phyloP scores from a whole-genome alignment of 2,329 filamentous ascomycete genomes.

The Plectosphaerella sp. region DNA sequence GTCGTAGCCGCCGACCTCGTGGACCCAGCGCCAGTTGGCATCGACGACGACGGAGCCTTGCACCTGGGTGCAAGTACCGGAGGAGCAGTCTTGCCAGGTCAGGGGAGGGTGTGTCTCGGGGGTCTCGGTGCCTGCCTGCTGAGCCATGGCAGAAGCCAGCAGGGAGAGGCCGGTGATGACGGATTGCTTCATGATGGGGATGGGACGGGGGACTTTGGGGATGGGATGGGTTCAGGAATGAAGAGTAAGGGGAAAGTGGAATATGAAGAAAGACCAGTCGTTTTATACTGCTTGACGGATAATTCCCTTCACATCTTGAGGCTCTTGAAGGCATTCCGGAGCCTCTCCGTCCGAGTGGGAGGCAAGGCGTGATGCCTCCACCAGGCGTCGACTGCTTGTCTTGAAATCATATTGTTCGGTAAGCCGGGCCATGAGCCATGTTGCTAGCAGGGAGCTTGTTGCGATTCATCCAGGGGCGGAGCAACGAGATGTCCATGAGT shows the following conservation, averaged over 20 bases:
- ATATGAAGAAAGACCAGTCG: background rate
- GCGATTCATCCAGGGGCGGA: too few relatives aligned
- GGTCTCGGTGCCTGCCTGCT: slow-evolving; percentile 33
- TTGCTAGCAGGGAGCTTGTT: too few relatives aligned
- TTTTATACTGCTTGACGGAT: background rate
- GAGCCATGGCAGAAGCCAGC: slow-evolving; percentile 29
- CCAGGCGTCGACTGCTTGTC: too few relatives aligned
- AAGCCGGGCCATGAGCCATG: too few relatives aligned
- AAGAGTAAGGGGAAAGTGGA: background rate
- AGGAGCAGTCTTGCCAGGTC: slow-evolving; percentile 38
- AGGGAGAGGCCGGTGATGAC: slow-evolving; percentile 11
- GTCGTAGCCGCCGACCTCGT: slow-evolving; percentile 29
- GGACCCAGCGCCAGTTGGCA: slow-evolving; percentile 51
- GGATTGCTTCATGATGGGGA: slow-evolving; percentile 11
- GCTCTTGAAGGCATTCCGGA: too few relatives aligned
- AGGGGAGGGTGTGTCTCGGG: slow-evolving; percentile 38
- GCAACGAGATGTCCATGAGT: too few relatives aligned
- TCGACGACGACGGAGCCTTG: slow-evolving; percentile 43
- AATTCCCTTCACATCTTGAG: too few relatives aligned
- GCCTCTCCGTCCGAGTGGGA: too few relatives aligned
- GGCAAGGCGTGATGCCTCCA: too few relatives aligned
- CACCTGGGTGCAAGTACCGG: slow-evolving; percentile 33
- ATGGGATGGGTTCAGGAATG: background rate
- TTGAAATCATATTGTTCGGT: too few relatives aligned
- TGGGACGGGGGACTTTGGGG: slow-evolving; percentile 13